A percentile compares a stretch with the other conserved stretches of the same genome.
Conservation (phyloP, 805 yeast genomes). For the Spathaspora arborariae region DNA sequence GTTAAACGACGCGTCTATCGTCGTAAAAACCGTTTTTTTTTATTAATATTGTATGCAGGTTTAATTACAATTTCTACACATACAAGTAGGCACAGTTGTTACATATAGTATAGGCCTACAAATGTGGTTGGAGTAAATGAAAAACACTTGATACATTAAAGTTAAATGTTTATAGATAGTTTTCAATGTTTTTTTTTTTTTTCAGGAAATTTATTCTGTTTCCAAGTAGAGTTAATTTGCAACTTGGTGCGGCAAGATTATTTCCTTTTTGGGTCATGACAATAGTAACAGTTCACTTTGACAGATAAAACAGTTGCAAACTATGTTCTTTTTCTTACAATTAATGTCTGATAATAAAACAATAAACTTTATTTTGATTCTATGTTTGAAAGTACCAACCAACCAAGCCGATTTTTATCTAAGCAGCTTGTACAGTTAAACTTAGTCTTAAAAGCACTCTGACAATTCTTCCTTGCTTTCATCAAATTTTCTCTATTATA, state of each 20-base stretch:
- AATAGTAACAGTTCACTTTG: background rate
- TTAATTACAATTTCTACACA: background rate
- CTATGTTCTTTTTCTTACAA: no score
- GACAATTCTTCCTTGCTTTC: no score
- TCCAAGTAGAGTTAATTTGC: no score
- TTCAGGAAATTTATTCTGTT: background rate
- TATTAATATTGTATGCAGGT: background rate
- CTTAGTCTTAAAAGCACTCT: no score
- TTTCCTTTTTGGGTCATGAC: background rate
- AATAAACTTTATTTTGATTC: background rate
- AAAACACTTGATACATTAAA: background rate
- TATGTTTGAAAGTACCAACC: no score
- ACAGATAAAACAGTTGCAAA: background rate
- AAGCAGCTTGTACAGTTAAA: no score
- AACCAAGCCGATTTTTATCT: no score
- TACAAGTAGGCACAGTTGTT: background rate
- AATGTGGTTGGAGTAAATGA: background rate
- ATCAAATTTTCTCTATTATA: no score
- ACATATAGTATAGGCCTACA: background rate
- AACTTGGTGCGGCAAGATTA: background rate
- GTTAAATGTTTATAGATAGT: background rate
- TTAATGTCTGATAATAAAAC: no score
- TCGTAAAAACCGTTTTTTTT: background rate
- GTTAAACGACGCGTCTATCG: background rate
- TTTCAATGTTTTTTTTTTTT: no score